phyloP scores from a whole-genome alignment of 495 filamentous ascomycete genomes.

The Lasiosphaeriaceae sp. region DNA sequence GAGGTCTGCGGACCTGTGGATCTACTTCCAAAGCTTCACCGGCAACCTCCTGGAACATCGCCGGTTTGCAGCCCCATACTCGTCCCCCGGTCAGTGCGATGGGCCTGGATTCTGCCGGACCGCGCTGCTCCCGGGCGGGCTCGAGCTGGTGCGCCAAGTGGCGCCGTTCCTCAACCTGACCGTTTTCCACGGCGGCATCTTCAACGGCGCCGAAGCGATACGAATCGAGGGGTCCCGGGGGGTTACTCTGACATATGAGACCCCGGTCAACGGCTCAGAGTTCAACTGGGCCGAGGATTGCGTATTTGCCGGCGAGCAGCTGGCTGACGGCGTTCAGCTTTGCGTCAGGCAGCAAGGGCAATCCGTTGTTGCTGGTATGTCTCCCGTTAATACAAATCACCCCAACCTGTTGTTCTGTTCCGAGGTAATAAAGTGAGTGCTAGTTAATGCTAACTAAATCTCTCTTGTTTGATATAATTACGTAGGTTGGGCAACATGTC shows the following conservation, averaged over 20 bases:
- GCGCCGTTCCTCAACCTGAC: slow-evolving; percentile 12
- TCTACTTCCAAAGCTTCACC: not conserved
- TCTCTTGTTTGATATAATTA: not conserved
- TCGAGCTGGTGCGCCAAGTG: slow-evolving; percentile 12
- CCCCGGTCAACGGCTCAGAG: not conserved
- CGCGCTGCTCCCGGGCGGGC: slow-evolving; percentile 12
- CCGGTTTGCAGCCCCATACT: not conserved
- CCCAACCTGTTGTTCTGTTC: too few species aligned
- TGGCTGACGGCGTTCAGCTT: slow-evolving; percentile 10
- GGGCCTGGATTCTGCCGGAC: slow-evolving; percentile 2
- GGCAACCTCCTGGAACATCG: not conserved
- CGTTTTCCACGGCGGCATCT: slow-evolving; percentile 11
- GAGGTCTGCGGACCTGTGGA: not conserved
- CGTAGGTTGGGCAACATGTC: slow-evolving; percentile 10
- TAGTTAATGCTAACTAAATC: too few species aligned
- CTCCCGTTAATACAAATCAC: not conserved
- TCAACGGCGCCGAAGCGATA: slow-evolving; percentile 11
- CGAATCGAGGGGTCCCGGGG: slow-evolving; percentile 10
- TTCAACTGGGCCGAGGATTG: not conserved
- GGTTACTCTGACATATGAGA: slow-evolving; percentile 6
- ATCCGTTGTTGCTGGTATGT: slow-evolving; percentile 8
- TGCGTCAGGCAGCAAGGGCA: slow-evolving; percentile 4
- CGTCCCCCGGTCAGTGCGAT: not conserved
- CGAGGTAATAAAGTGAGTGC: too few species aligned
- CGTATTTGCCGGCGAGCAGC: not conserved